Conservation (phyloP, 2,329 filamentous ascomycete species). For the Epichloe glyceriae region DNA sequence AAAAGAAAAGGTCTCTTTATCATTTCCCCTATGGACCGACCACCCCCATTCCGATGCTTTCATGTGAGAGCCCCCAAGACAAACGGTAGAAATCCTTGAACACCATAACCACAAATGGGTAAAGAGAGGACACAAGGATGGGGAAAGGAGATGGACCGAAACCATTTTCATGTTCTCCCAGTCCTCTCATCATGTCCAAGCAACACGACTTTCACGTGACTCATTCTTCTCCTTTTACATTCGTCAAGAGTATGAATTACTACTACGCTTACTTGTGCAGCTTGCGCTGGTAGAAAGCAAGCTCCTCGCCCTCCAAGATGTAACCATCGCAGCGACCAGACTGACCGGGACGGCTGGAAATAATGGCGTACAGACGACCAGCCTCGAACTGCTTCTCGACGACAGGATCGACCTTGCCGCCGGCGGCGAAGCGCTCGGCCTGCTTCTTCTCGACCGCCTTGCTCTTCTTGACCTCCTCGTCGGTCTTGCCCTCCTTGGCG, state of each 20-base stretch:
- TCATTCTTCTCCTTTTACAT: not conserved
- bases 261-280: conserved; percentile 78
- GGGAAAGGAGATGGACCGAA: not conserved
- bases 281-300: conserved; percentile 99
- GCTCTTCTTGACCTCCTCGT: conserved; percentile 78
- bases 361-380: conserved; percentile 87
- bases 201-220: not conserved
- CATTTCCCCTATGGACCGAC: conserved; percentile 1
- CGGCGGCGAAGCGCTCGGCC: conserved; percentile 64
- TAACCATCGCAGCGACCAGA: conserved; percentile 94
- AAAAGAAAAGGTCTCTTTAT: not conserved
- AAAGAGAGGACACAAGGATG: not conserved
- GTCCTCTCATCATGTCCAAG: not conserved
- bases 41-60: conserved; percentile 1
- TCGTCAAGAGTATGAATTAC: not conserved
- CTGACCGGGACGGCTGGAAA: conserved; percentile 90
- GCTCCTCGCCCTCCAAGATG: conserved; percentile 97
- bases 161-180: not conserved
- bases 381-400: conserved; percentile 99
- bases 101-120: conserved; percentile 1
- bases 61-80: conserved; percentile 1
- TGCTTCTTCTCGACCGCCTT: conserved; percentile 96
- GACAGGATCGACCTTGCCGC: conserved; percentile 84
- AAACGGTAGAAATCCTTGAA: not conserved
- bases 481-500: conserved; percentile 45